A percentile compares a stretch with the other conserved stretches of the same genome.
These are phyloP conservation scores for Clarireedia sp. DNA, from an alignment of 2,329 filamentous ascomycete species.

Conservation along the genomic window DNA sequence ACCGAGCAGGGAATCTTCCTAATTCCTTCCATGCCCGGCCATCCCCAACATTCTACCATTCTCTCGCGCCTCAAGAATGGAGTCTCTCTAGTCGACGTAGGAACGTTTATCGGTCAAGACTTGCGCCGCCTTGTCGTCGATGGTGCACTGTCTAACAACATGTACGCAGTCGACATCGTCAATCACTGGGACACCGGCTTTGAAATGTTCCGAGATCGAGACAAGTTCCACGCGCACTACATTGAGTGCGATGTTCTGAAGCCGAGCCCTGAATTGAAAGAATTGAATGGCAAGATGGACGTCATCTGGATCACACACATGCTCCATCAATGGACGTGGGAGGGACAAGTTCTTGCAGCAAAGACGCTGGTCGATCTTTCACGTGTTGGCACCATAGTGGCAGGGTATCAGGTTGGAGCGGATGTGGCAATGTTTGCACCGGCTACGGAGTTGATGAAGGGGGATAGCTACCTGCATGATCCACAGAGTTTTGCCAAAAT, in stretches of 20 bases:
- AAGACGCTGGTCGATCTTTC: conserved; percentile 7
- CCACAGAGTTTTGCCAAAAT: conserved; percentile 2
- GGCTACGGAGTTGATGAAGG: not conserved
- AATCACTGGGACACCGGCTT: conserved; percentile 30
- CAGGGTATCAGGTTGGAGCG: not conserved
- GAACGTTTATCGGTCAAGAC: conserved; percentile 33
- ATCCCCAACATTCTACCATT: conserved; percentile 10
- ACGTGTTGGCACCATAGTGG: not conserved
- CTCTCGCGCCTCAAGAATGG: conserved; percentile 11
- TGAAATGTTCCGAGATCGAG: conserved; percentile 32
- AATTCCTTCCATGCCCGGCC: conserved; percentile 6
- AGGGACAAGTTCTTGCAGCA: conserved; percentile 25
- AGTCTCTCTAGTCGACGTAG: conserved; percentile 15
- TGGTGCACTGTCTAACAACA: conserved; percentile 27
- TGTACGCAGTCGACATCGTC: conserved; percentile 29
- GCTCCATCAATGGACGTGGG: conserved; percentile 37
- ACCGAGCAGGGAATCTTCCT: conserved; percentile 17
- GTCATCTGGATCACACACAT: conserved; percentile 35
- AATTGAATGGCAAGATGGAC: conserved; percentile 33
- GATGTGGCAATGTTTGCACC: not conserved
- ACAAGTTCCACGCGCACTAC: conserved; percentile 26
- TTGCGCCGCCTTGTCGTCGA: conserved; percentile 30
- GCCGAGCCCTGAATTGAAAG: conserved; percentile 21
- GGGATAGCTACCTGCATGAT: conserved; percentile 3
- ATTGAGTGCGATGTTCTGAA: conserved; percentile 27